Evolutionary conservation across 805 yeast species (phyloP).

Genomic region (Metschnikowia shivogae): DNA sequence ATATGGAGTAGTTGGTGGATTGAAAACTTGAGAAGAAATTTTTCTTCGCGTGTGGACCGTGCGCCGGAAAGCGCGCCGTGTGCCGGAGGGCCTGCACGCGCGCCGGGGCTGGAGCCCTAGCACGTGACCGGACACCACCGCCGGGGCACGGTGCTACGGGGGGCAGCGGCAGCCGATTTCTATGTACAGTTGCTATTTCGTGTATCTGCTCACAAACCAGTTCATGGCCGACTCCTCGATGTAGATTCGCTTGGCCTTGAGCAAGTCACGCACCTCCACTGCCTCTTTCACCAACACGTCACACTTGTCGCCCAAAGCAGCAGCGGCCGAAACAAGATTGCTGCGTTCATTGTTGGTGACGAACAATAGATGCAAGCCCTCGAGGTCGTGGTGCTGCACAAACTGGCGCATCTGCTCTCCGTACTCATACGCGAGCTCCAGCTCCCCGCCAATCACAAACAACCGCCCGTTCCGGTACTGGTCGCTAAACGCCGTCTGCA

Average conservation of each 20-base stretch:
- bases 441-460: conserved; percentile 58
- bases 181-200: conserved; percentile 14
- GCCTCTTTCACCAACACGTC: conserved; percentile 71
- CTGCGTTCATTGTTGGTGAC: conserved; percentile 57
- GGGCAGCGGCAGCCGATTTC: neutral
- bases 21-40: conserved; percentile 16
- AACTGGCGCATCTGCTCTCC: conserved; percentile 48
- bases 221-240: conserved; percentile 71
- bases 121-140: conserved; percentile 2
- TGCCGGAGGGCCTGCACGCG: neutral
- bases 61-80: conserved; percentile 10
- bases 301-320: conserved; percentile 47
- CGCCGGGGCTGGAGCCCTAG: conserved; percentile 22
- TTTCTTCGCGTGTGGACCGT: conserved; percentile 17
- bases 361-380: conserved; percentile 57
- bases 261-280: conserved; percentile 75
- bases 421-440: conserved; percentile 37
- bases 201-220: conserved; percentile 43
- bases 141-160: too few relatives aligned
- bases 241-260: conserved; percentile 72
- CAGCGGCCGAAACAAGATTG: conserved; percentile 60
- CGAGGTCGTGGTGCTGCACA: conserved; percentile 45
- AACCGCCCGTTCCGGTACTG: conserved; percentile 74
- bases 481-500: conserved; percentile 76
- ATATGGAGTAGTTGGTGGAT: conserved; percentile 15